These are phyloP conservation scores for Podaxis carcinomalis DNA, from an alignment of 768 basidiomycete genomes.

Conservation along the genomic window DNA sequence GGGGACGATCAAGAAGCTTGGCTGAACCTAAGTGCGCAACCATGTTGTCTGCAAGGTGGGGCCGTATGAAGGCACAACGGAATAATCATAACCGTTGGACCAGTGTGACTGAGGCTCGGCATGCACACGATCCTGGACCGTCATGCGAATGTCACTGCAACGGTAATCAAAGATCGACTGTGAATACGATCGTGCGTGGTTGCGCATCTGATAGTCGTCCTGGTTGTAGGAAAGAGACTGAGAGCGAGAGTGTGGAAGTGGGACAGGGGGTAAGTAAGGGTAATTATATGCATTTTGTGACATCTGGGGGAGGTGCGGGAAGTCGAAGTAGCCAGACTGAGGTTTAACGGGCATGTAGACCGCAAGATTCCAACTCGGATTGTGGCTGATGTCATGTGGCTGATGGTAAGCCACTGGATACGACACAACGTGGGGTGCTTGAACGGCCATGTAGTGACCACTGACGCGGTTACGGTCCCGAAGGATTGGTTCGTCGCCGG, in stretches of 20 bases:
- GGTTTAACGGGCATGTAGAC: conserved; percentile 32
- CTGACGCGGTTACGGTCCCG: conserved; percentile 46
- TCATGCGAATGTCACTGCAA: conserved; percentile 41
- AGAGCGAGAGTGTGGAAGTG: conserved; percentile 48
- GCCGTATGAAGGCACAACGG: conserved; percentile 36
- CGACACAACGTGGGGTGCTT: conserved; percentile 38
- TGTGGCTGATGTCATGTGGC: conserved; percentile 29
- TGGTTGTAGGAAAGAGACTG: conserved; percentile 53
- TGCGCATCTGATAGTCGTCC: conserved; percentile 40
- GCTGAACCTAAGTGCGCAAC: conserved; percentile 12
- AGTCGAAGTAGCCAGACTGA: conserved; percentile 33
- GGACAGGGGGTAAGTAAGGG: conserved; percentile 30
- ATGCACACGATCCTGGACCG: conserved; percentile 36
- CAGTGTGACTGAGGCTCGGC: conserved; percentile 38
- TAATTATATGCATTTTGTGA: conserved; percentile 31
- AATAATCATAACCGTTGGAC: conserved; percentile 36
- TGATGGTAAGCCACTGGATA: conserved; percentile 33
- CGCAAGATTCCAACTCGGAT: conserved; percentile 36
- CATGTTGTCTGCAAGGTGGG: conserved; percentile 29
- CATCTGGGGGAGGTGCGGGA: conserved; percentile 26
- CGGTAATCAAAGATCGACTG: conserved; percentile 53
- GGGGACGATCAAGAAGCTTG: conserved; percentile 20
- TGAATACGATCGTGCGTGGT: conserved; percentile 57
- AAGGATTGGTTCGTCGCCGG: conserved; percentile 71
- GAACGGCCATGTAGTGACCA: conserved; percentile 64